Percentiles rank a stretch among this genome's conserved stretches.
phyloP scores from a whole-genome alignment of 768 basidiomycete species.

The Gymnopilus dilepis region DNA sequence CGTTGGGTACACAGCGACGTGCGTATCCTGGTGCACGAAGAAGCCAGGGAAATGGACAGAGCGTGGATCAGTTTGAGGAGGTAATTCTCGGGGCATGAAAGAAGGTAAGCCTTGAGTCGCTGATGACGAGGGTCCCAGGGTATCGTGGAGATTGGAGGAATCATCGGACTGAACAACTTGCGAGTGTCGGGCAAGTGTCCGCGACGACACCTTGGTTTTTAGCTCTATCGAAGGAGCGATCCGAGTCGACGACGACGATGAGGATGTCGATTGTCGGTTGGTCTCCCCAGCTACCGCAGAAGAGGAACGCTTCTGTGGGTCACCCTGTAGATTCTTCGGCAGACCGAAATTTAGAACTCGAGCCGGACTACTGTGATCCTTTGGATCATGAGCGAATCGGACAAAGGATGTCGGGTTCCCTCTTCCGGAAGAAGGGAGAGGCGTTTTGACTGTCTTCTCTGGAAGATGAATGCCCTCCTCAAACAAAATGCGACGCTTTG shows the following conservation, averaged over 20 bases:
- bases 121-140: constrained; percentile 19
- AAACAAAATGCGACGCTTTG: constrained; percentile 70
- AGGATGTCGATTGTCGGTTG: constrained; percentile 24
- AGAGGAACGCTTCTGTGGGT: constrained; percentile 27
- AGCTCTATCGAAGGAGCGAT: constrained; percentile 38
- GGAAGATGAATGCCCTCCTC: constrained; percentile 54
- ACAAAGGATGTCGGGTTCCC: constrained; percentile 44
- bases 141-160: constrained; percentile 7
- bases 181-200: constrained; percentile 1
- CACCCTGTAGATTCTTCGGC: constrained; percentile 34
- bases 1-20: constrained; percentile 27
- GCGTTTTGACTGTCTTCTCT: constrained; percentile 42
- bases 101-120: constrained; percentile 25
- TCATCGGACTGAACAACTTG: constrained; percentile 9
- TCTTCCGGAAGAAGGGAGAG: constrained; percentile 31
- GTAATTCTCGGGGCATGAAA: constrained; percentile 42
- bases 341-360: constrained; percentile 58
- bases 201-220: constrained; percentile 18
- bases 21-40: constrained; percentile 57
- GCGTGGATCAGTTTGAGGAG: constrained; percentile 50
- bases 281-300: constrained; percentile 25
- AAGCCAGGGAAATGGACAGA: constrained; percentile 77
- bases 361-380: constrained; percentile 45
- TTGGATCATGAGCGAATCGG: constrained; percentile 50
- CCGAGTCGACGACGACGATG: constrained; percentile 22